phyloP scores from a whole-genome alignment of 1,139 yeast species.

The Candida sp. region DNA sequence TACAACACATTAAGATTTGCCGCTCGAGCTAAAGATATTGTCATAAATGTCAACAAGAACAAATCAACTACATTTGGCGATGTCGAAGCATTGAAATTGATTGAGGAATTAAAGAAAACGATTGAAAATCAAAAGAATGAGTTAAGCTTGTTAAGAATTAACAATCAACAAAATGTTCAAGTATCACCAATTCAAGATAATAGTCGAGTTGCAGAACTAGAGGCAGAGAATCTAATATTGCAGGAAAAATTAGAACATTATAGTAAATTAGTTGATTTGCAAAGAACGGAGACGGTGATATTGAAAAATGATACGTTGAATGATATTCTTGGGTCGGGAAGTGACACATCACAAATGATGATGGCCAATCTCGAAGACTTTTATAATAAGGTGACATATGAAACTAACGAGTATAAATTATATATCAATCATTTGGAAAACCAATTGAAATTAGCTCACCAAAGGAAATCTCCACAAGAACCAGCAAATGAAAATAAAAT shows the following conservation, averaged over 20 bases:
- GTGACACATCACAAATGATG: conserved; percentile 29
- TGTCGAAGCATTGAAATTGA: conserved; percentile 41
- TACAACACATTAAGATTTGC: conserved; percentile 88
- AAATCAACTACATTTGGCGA: conserved; percentile 27
- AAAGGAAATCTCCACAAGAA: conserved; percentile 5
- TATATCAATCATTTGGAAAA: conserved; percentile 63
- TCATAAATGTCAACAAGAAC: conserved; percentile 62
- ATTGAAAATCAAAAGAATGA: conserved; percentile 44
- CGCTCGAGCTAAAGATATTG: conserved; percentile 85
- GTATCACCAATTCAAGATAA: conserved; percentile 5
- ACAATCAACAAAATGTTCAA: not conserved
- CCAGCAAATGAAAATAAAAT: conserved; percentile 7
- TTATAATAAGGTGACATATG: conserved; percentile 39
- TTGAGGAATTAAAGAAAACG: conserved; percentile 45
- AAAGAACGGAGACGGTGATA: conserved; percentile 51
- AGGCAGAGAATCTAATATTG: conserved; percentile 59
- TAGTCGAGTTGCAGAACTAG: conserved; percentile 37
- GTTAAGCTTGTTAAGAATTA: conserved; percentile 24
- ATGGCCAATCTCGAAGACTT: conserved; percentile 48
- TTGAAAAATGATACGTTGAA: conserved; percentile 54
- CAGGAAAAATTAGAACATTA: conserved; percentile 70
- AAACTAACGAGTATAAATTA: conserved; percentile 60
- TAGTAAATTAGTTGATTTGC: conserved; percentile 57
- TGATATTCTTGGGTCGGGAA: conserved; percentile 41
- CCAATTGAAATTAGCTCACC: conserved; percentile 37